A percentile compares a stretch with the other conserved stretches of the same genome.
phyloP scores from a whole-genome alignment of 345 rosid species.

The Aethionema arabicum region DNA sequence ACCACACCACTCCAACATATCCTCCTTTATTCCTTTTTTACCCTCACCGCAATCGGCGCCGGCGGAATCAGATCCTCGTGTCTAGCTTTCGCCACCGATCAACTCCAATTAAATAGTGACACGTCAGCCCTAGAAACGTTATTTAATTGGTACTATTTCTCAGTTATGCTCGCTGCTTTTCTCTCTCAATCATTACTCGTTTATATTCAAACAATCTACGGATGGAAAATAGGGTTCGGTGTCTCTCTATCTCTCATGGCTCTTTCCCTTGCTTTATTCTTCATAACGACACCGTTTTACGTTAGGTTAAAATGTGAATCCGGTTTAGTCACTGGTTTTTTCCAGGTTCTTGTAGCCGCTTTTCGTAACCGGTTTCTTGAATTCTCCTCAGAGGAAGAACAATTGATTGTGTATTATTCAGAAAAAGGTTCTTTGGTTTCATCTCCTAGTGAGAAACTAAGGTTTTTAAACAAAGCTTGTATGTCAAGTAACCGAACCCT shows the following conservation, averaged over 20 bases:
- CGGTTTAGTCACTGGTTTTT: constrained; percentile 46
- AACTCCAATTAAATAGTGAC: constrained; percentile 28
- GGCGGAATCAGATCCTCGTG: constrained; percentile 61
- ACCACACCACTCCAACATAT: constrained; percentile 33
- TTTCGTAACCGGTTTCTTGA: constrained; percentile 34
- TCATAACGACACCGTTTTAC: constrained; percentile 46
- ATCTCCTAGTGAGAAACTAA: constrained; percentile 43
- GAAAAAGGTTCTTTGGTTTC: constrained; percentile 31
- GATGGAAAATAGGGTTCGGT: constrained; percentile 65
- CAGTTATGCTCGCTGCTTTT: constrained; percentile 32
- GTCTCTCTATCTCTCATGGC: constrained; percentile 45
- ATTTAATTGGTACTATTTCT: constrained; percentile 52
- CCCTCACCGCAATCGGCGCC: constrained; percentile 52
- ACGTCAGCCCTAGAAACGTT: constrained; percentile 40
- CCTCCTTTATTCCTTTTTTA: constrained; percentile 42
- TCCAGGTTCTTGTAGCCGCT: constrained; percentile 47
- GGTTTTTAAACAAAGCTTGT: constrained; percentile 63
- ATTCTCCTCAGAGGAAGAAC: constrained; percentile 21
- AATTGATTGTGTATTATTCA: constrained; percentile 15
- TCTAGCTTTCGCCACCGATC: constrained; percentile 63
- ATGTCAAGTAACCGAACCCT: constrained; percentile 32
- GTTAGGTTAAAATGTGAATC: constrained; percentile 36
- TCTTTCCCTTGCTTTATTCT: constrained; percentile 43
- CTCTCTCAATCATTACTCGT: constrained; percentile 46
- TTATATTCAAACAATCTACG: constrained; percentile 48